phyloP scores from a whole-genome alignment of 371 early-diverging fungal genomes.

The Entomophthora muscae region DNA sequence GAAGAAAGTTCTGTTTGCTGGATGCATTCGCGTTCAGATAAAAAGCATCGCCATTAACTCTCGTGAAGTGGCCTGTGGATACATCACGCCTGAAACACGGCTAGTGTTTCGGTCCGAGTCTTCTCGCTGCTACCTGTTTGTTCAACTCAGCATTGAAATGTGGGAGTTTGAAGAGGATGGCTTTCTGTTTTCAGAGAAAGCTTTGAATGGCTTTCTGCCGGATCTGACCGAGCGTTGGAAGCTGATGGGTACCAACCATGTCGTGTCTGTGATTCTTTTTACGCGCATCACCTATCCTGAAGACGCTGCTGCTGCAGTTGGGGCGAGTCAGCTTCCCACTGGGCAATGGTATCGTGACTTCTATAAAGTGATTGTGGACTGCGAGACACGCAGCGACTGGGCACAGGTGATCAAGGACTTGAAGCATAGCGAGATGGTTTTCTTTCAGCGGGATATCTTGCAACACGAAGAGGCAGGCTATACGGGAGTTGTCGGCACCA shows the following conservation, averaged over 20 bases:
- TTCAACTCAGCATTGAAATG: constrained; percentile 93
- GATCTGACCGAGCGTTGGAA: constrained; percentile 82
- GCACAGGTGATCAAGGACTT: constrained; percentile 47
- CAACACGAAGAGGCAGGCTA: constrained; percentile 29
- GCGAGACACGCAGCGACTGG: constrained; percentile 85
- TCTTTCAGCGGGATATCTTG: constrained; percentile 61
- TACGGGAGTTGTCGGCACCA: constrained; percentile 35
- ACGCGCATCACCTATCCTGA: constrained; percentile 61
- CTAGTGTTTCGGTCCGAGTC: constrained; percentile 88
- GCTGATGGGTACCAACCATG: constrained; percentile 69
- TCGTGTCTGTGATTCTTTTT: constrained; percentile 88
- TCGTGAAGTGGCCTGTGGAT: constrained; percentile 41
- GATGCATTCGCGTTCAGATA: constrained; percentile 70
- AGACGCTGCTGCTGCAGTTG: constrained; percentile 24
- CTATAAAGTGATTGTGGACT: constrained; percentile 85
- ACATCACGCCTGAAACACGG: constrained; percentile 56
- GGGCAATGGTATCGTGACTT: constrained; percentile 68
- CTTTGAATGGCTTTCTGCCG: constrained; percentile 72
- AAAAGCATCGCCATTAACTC: constrained; percentile 56
- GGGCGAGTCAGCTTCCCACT: constrained; percentile 22
- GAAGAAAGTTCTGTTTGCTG: constrained; percentile 48
- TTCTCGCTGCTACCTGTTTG: constrained; percentile 78
- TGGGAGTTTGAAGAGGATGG: constrained; percentile 95
- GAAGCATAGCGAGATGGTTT: constrained; percentile 54
- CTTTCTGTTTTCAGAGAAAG: constrained; percentile 79